These are phyloP conservation scores for Eucalyptus curtisii DNA, from an alignment of 345 rosid genomes.

Conservation along the genomic window DNA sequence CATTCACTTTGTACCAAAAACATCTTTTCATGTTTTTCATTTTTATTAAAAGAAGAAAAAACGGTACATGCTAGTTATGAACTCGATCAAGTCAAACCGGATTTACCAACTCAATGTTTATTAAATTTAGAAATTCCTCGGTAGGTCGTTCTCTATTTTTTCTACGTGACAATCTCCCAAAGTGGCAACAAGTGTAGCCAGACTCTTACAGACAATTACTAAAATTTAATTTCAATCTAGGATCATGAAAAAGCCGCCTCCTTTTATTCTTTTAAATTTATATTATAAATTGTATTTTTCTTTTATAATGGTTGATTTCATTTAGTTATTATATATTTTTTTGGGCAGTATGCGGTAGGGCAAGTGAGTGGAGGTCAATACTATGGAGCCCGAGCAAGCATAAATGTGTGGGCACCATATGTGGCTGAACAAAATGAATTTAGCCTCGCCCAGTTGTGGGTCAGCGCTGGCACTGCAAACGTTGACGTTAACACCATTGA, in stretches of 20 bases:
- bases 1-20: not conserved
- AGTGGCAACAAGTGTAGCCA: not conserved
- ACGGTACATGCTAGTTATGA: not conserved
- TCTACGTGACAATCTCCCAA: not conserved
- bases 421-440: constrained; percentile 73
- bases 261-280: not conserved
- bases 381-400: constrained; percentile 92
- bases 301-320: not conserved
- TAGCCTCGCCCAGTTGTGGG: constrained; percentile 94
- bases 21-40: not conserved
- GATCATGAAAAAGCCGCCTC: not conserved
- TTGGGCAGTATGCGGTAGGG: constrained; percentile 54
- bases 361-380: constrained; percentile 42
- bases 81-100: not conserved
- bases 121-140: not conserved
- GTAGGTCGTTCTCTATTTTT: not conserved
- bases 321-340: not conserved
- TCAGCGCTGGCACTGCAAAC: constrained; percentile 70
- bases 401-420: constrained; percentile 83
- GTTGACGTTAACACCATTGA: constrained; percentile 93
- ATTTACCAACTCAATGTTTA: not conserved
- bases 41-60: not conserved
- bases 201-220: not conserved
- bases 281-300: not conserved
- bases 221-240: not conserved